Base-by-base conservation (phyloP, 768 basidiomycete species). In the Lactarius akahatsu region DNA sequence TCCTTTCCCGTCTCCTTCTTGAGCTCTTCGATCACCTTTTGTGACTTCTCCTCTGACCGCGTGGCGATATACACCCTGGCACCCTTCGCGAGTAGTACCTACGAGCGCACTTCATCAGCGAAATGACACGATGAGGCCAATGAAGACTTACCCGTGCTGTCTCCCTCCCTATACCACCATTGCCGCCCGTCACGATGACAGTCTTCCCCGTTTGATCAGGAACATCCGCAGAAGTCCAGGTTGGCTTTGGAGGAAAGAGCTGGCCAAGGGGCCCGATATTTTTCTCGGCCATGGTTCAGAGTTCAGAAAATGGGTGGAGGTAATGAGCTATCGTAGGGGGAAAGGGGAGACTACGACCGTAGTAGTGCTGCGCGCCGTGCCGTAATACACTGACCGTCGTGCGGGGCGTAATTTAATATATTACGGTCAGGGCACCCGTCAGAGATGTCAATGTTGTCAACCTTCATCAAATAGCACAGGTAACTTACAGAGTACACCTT, bases 31-130 rank as follows among this genome's bases (percentile, higher is more conserved):
- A 74, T 74, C 13, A 71, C 70, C 5, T 23, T 61, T 20, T 69
- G 45, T 16, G 70, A 62, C 63, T 69, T 74, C 28, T 62, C 66
- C 50, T 66, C 59, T 4, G 68, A 70, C 10, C 76, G 75, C 3
- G 75, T 69, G 11, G 73, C 74, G 23, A 77, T 63, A 59, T 77
- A 78, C 6, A 77, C 76, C 45, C 71, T 75, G 0, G 75, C 75
- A 55, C 73, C 71, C 11, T 74, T 72, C 18, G 61, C 56, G 20
- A 77, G 74, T 9, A 78, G 67, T 10, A 66, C 69, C 71, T 77
- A 71, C 56, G 63, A 26, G 32, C 10, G 23, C 28, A 23, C 62
- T 5, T 38, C 9, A 40, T 56, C 30, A 50, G 28, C 2, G 32
- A 26, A 56, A 16, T 11, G 10, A 3, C 2, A 34, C 28, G 7